Evolutionary conservation across 2,329 filamentous ascomycete species (phyloP), one percentile per base, ranked within the genome.

Genomic region (Colletotrichum lini): DNA sequence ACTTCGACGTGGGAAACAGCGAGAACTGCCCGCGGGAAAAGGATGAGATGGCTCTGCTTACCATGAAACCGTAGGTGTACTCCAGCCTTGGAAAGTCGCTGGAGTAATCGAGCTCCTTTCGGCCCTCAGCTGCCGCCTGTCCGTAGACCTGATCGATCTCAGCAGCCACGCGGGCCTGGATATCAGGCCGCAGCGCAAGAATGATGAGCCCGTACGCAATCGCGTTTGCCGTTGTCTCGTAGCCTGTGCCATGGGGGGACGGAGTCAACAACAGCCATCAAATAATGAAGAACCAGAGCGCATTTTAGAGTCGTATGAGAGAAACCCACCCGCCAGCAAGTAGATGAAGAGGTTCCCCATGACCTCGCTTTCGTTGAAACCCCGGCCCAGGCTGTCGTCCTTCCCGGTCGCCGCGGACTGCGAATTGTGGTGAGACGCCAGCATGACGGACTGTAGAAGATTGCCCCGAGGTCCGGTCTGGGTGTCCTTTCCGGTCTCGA

Each of bases 291-390:
- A 26, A 26, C 3, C 1, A 26, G 23, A 26, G 23, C 23, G 23
- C 23, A 26, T 26, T 26, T 26, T 26, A 2, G 30, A 30, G 30
- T 8, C 30, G 30, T 30, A 30, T 30, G 30, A 30, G 4, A 30
- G 9, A 35, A 26, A 38, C 52, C 2, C 52, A 54, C 52, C 52
- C 9, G 52, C 52, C 13, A 54, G 52, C 52, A 54, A 54, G 52
- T 54, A 54, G 26, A 54, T 54, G 52, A 54, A 54, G 52, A 54
- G 52, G 52, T 54, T 54, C 7, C 52, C 52, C 52, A 54, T 54
- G 15, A 54, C 52, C 52, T 54, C 52, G 52, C 52, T 54, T 18
- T 54, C 52, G 52, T 18, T 54, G 52, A 54, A 54, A 1, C 10
- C 52, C 52, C 52, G 52, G 52, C 52, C 52, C 52, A 54, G 26